phyloP scores from a whole-genome alignment of 2,329 filamentous ascomycete genomes.

The Pseudogymnoascus verrucosus region DNA sequence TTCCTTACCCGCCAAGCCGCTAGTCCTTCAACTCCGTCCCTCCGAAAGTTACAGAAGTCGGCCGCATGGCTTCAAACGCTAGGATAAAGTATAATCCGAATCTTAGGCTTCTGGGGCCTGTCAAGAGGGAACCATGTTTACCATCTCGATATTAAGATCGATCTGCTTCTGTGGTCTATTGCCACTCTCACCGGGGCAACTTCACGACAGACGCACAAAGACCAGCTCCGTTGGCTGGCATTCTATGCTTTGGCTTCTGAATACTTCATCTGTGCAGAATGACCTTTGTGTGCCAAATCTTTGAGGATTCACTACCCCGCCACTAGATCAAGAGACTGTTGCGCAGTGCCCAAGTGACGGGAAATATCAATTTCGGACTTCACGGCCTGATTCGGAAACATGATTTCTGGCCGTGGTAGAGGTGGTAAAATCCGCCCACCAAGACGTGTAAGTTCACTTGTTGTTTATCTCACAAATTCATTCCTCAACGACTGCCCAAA shows the following conservation, averaged over 20 bases:
- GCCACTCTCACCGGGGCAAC: not conserved
- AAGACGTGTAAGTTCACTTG: slow-evolving; percentile 47
- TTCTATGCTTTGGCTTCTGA: not conserved
- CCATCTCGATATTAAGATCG: not conserved
- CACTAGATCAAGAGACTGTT: not conserved
- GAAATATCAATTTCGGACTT: not conserved
- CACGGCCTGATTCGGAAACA: slow-evolving; percentile 19
- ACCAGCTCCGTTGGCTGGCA: not conserved
- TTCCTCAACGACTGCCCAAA: not conserved
- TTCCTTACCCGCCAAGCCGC: not conserved
- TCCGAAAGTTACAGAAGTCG: not conserved
- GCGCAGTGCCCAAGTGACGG: not conserved
- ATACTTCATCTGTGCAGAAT: not conserved
- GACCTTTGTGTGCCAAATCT: not conserved
- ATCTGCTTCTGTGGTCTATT: not conserved
- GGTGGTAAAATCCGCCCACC: slow-evolving; percentile 58
- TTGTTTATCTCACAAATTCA: not conserved
- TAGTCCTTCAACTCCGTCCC: not conserved
- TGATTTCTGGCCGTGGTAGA: slow-evolving; percentile 44
- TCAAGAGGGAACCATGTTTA: not conserved
- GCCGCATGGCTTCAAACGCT: not conserved
- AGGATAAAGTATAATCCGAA: slow-evolving; percentile 5
- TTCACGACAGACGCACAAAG: not conserved
- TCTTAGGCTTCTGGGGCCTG: not conserved
- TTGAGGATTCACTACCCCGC: slow-evolving; percentile 4